Base-by-base conservation (phyloP, 1,284 basidiomycete species). In the Naganishia sp. region DNA sequence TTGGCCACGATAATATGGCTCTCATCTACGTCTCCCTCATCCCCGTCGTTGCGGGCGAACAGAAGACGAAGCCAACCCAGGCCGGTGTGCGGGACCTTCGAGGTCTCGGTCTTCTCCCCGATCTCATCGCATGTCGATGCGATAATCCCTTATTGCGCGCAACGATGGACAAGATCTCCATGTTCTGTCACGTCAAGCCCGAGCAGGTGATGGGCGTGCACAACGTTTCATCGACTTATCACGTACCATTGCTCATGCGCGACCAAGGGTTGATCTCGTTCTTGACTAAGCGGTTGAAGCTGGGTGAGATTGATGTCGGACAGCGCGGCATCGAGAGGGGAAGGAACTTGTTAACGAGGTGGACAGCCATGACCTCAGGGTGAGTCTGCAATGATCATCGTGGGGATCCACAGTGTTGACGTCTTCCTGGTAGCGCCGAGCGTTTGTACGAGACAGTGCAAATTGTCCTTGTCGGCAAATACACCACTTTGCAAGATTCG, bases 61-160 rank as follows among this genome's bases (percentile, higher is more conserved):
- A 98, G 76, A 99, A 99, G 82, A 99, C 95, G 9, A 99, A 99
- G 79, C 95, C 95, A 3, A 99, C 95, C 0, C 95, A 99, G 79
- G 96, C 95, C 18, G 95, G 94, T 47, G 90, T 99, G 21, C 90
- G 96, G 71, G 94, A 94, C 68, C 82, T 99, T 42, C 87, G 96
- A 62, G 95, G 96, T 15, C 84, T 98, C 11, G 95, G 95, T 72
- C 83, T 99, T 10, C 85, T 94, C 17, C 94, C 95, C 57, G 95
- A 99, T 80, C 81, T 99, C 90, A 96, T 99, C 73, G 96, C 95
- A 0, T 97, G 95, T 76, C 89, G 95, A 68, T 85, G 84, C 71
- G 81, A 83, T 63, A 73, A 80, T 51, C 81, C 90, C 0, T 84
- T 99, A 18, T 87, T 90, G 64, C 84, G 85, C 3, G 84, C 89